Evolutionary conservation across 2,329 filamentous ascomycete species (phyloP).

Genomic region (Diaporthe vexans): DNA sequence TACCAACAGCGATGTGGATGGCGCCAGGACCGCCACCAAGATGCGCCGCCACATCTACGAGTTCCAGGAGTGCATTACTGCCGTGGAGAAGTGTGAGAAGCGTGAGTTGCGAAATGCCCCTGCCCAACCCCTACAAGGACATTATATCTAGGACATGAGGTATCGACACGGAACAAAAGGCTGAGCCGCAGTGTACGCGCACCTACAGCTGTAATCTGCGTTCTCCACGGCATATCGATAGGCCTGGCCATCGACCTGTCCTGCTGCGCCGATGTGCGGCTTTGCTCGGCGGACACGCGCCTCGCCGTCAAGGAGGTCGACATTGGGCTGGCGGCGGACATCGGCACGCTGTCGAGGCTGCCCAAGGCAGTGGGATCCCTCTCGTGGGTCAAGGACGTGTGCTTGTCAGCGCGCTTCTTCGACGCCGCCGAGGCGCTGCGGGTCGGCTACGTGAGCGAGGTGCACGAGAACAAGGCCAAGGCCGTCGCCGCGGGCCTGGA

Average conservation of each 20-base stretch:
- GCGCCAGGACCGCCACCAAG: conserved; percentile 72
- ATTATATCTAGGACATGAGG: neutral
- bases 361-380: conserved; percentile 79
- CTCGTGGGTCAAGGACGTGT: conserved; percentile 86
- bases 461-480: conserved; percentile 73
- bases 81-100: conserved; percentile 90
- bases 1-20: conserved; percentile 60
- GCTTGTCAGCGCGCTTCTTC: conserved; percentile 79
- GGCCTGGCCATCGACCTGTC: conserved; percentile 84
- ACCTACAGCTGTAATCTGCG: conserved; percentile 79
- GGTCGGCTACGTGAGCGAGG: conserved; percentile 79
- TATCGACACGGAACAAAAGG: neutral
- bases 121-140: no score
- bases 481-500: conserved; percentile 74
- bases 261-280: conserved; percentile 78
- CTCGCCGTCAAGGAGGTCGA: conserved; percentile 87
- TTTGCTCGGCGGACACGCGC: conserved; percentile 71
- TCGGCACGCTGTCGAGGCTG: conserved; percentile 80
- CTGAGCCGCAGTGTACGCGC: conserved; percentile 9
- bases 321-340: conserved; percentile 84
- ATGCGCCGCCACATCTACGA: conserved; percentile 79
- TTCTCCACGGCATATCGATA: conserved; percentile 83
- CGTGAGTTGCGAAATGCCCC: conserved; percentile 62
- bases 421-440: conserved; percentile 75
- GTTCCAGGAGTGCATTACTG: conserved; percentile 84